phyloP scores from a whole-genome alignment of 306 rosid species.

The Lathyrus aphaca region DNA sequence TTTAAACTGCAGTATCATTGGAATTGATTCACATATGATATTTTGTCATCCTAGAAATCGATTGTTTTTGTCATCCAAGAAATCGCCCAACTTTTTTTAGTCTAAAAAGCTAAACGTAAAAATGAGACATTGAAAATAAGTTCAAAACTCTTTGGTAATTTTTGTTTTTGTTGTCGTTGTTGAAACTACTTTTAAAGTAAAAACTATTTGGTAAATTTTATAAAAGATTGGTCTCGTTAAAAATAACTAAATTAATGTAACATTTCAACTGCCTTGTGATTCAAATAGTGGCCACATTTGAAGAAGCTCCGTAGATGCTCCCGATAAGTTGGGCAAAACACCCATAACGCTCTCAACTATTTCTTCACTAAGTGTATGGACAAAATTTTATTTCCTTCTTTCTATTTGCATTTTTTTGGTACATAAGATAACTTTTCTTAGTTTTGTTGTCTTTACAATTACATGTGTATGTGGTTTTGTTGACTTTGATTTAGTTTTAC shows the following conservation, averaged over 20 bases:
- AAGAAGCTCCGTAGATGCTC: no score
- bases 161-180: no score
- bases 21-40: constrained; percentile 9
- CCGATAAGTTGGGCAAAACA: background rate
- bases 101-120: no score
- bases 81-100: no score
- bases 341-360: constrained; percentile 20
- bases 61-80: no score
- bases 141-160: no score
- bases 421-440: background rate
- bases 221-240: no score
- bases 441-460: background rate
- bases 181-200: no score
- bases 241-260: background rate
- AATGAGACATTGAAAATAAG: no score
- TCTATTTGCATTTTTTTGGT: background rate
- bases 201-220: no score
- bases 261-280: background rate
- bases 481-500: constrained; percentile 4
- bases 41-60: background rate
- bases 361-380: constrained; percentile 13
- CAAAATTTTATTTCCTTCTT: constrained; percentile 21
- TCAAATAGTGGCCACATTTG: background rate
- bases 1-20: constrained; percentile 1
- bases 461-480: background rate